Evolutionary conservation across 2,329 filamentous ascomycete species (phyloP).

Genomic region (Colletotrichum sp.): DNA sequence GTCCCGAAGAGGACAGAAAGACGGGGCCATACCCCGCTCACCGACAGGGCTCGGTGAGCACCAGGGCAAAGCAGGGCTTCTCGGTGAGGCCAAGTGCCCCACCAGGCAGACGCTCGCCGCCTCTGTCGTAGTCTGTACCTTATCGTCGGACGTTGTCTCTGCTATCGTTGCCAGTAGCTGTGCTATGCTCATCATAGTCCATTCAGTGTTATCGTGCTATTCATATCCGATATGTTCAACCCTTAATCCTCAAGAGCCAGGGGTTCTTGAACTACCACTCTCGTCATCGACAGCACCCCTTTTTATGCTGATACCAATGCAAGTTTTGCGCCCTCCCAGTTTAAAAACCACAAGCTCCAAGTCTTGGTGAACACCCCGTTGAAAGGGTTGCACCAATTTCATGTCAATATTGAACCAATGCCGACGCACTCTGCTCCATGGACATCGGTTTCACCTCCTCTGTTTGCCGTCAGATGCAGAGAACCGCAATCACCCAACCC

Average conservation of each 20-base stretch:
- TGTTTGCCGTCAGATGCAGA: neutral
- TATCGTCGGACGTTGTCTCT: neutral
- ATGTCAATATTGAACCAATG: neutral
- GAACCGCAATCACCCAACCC: neutral
- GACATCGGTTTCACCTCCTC: neutral
- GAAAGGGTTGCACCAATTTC: neutral
- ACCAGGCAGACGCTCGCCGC: neutral
- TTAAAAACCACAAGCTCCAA: neutral
- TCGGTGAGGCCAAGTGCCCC: neutral
- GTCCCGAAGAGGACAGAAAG: neutral
- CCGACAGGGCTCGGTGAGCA: neutral
- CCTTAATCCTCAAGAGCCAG: neutral
- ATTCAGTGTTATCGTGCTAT: neutral
- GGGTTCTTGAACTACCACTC: neutral
- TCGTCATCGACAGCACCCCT: neutral
- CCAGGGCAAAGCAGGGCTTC: neutral
- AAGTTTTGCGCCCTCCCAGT: neutral
- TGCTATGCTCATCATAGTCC: neutral
- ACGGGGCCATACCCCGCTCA: neutral
- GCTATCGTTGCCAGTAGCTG: neutral
- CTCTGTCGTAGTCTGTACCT: neutral
- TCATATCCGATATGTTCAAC: neutral
- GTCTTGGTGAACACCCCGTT: neutral
- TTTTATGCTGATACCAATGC: neutral
- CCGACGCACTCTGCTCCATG: neutral